Conservation (phyloP, 1,284 basidiomycete species). For the Chalciporus sp. region DNA sequence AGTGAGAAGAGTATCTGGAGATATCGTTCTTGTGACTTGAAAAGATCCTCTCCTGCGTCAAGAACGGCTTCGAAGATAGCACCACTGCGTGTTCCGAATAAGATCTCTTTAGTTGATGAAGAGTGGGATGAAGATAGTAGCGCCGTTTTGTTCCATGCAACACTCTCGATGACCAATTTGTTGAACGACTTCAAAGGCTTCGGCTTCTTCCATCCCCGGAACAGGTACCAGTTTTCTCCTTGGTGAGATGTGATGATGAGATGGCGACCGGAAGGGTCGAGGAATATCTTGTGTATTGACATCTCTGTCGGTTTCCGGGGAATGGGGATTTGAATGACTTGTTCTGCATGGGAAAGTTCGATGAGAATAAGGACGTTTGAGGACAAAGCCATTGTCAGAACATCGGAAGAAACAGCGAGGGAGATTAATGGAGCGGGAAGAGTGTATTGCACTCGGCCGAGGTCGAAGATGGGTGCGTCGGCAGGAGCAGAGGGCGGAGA, state of each 20-base stretch:
- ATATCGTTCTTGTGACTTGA: constrained; percentile 87
- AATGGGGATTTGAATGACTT: constrained; percentile 78
- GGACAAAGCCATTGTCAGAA: constrained; percentile 82
- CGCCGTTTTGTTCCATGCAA: constrained; percentile 91
- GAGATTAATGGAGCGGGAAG: constrained; percentile 80
- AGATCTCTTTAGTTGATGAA: constrained; percentile 80
- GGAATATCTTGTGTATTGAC: constrained; percentile 78
- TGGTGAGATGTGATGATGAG: constrained; percentile 83
- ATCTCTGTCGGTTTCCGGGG: constrained; percentile 72
- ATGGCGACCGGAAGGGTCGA: constrained; percentile 92
- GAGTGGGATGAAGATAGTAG: constrained; percentile 64
- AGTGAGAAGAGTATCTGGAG: constrained; percentile 79
- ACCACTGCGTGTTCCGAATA: constrained; percentile 88
- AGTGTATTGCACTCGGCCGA: constrained; percentile 86
- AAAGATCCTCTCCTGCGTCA: constrained; percentile 89
- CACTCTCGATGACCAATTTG: constrained; percentile 84
- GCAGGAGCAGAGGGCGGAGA: constrained; percentile 35
- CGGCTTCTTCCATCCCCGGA: constrained; percentile 78
- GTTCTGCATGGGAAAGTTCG: constrained; percentile 81
- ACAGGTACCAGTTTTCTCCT: constrained; percentile 95
- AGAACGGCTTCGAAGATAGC: constrained; percentile 84
- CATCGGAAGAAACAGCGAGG: constrained; percentile 83
- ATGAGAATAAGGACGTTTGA: constrained; percentile 82
- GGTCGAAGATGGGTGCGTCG: constrained; percentile 75
- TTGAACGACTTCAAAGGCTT: constrained; percentile 77